phyloP scores from a whole-genome alignment of 345 rosid genomes.

The Carallia pectinifolia region DNA sequence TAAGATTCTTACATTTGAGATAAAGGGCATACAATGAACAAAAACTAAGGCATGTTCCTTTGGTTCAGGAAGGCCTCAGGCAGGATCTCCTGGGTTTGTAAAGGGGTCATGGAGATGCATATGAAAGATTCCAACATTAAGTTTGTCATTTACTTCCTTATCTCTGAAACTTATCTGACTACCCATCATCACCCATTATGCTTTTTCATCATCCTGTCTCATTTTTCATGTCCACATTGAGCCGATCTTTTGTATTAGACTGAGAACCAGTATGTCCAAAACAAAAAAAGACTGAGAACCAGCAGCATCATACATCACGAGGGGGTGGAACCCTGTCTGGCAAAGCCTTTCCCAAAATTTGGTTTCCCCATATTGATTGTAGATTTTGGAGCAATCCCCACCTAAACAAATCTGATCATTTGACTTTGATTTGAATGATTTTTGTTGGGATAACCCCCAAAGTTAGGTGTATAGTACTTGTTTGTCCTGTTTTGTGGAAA shows the following conservation, averaged over 20 bases:
- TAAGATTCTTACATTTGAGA: constrained; percentile 30
- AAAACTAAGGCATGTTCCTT: constrained; percentile 38
- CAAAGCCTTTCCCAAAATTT: constrained; percentile 21
- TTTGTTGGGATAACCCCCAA: constrained; percentile 17
- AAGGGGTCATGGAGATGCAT: constrained; percentile 32
- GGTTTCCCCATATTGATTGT: constrained; percentile 2
- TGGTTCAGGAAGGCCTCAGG: constrained; percentile 49
- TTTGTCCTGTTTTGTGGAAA: constrained; percentile 31
- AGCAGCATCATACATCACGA: neutral
- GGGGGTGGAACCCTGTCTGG: constrained; percentile 32
- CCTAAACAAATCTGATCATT: constrained; percentile 18
- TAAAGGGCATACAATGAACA: constrained; percentile 23
- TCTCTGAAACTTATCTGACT: constrained; percentile 16
- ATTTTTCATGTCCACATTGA: constrained; percentile 7
- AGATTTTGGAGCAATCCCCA: constrained; percentile 21
- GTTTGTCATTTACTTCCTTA: constrained; percentile 16
- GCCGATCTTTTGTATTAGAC: constrained; percentile 11
- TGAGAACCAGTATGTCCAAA: constrained; percentile 2
- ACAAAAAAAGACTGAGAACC: constrained; percentile 2
- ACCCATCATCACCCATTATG: constrained; percentile 16
- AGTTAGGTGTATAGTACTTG: constrained; percentile 25
- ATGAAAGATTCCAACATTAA: constrained; percentile 32
- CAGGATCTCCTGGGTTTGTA: constrained; percentile 32
- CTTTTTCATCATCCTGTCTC: constrained; percentile 27
- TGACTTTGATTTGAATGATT: constrained; percentile 13